These are phyloP conservation scores for Boletus smithii DNA, from an alignment of 1,284 basidiomycete species.

Conservation along the genomic window DNA sequence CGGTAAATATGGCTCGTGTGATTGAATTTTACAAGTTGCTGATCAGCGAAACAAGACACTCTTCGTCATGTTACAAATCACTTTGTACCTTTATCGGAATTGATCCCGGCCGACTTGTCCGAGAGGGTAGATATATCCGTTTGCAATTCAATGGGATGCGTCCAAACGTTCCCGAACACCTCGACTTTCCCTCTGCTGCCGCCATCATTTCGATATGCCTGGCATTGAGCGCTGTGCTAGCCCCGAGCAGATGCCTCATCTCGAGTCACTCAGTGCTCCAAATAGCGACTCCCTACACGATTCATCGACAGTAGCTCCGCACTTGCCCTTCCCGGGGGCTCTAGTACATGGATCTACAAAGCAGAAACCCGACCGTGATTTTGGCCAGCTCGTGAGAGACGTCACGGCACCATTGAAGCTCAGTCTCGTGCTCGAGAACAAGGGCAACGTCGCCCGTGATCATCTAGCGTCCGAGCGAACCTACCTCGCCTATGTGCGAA, in stretches of 20 bases:
- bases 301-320: neutral
- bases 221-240: constrained; percentile 6
- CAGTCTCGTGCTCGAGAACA: constrained; percentile 31
- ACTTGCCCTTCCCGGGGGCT: neutral
- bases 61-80: too few relatives aligned
- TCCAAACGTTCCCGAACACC: neutral
- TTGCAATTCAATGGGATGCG: neutral
- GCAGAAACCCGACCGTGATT: neutral
- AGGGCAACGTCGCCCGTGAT: constrained; percentile 38
- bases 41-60: too few relatives aligned
- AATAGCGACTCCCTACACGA: constrained; percentile 12
- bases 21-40: too few relatives aligned
- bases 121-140: neutral
- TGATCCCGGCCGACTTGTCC: too few relatives aligned
- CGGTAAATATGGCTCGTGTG: too few relatives aligned
- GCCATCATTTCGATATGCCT: constrained; percentile 9
- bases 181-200: neutral
- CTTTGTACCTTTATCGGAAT: too few relatives aligned
- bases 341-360: neutral
- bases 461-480: constrained; percentile 42
- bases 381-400: neutral
- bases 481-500: constrained; percentile 42
- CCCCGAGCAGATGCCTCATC: constrained; percentile 20
- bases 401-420: constrained; percentile 12
- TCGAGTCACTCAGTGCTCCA: constrained; percentile 21